Evolutionary conservation across 768 basidiomycete genomes (phyloP), one percentile per base, ranked within the genome.

Genomic region (Rhodocollybia butyracea): DNA sequence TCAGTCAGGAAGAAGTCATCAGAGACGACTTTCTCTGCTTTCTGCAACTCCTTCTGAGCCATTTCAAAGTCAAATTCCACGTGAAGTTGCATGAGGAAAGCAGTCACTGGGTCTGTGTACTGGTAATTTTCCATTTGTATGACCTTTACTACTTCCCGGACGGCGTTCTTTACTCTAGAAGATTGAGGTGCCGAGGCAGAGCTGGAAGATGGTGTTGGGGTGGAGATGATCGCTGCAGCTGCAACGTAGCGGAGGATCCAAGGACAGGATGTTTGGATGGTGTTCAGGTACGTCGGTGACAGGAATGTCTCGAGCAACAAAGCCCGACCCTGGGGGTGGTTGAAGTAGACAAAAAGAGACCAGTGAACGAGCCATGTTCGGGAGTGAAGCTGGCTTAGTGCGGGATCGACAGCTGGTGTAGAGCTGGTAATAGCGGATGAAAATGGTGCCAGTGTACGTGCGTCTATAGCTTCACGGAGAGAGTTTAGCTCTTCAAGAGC

Each of bases 311-410:
- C 97, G 62, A 99, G 87, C 55, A 98, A 86, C 17, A 92, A 84
- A 0, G 90, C 91, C 39, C 94, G 86, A 26, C 93, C 94, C 63
- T 94, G 85, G 0, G 86, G 85, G 72, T 98, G 92, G 75, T 97
- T 98, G 78, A 94, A 99, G 76, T 96, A 98, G 54, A 98, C 94
- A 70, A 98, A 98, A 46, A 99, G 85, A 1, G 89, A 91, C 97
- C 96, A 99, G 73, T 98, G 97, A 6, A 92, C 85, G 57, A 96
- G 82, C 94, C 96, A 98, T 19, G 94, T 92, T 56, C 97, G 85
- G 2, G 94, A 91, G 70, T 98, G 94, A 29, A 99, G 80, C 65
- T 97, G 93, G 34, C 83, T 80, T 27, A 95, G 81, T 0, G 89
- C 85, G n/a, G 88, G 86, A 36, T 86, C 82, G 17, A 54, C 41